These are phyloP conservation scores for Fusarium caatingaense DNA, from an alignment of 2,329 filamentous ascomycete genomes.

Conservation along the genomic window DNA sequence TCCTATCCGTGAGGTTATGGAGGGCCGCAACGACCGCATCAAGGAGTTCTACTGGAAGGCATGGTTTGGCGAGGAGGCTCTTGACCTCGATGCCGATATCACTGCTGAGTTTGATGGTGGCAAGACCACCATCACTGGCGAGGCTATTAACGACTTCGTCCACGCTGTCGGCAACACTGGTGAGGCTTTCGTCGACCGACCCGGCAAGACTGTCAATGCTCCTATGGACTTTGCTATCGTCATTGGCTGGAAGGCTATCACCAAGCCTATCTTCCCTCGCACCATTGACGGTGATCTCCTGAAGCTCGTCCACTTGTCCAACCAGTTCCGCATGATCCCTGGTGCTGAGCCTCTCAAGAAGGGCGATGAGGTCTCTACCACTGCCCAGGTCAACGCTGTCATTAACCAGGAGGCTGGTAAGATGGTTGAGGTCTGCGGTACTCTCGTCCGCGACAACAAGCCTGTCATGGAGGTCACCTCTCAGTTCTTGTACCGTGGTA, in stretches of 20 bases:
- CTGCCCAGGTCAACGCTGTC: slow-evolving; percentile 95
- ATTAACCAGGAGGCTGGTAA: slow-evolving; percentile 98
- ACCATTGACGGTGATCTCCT: slow-evolving; percentile 95
- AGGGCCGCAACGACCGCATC: slow-evolving; percentile 94
- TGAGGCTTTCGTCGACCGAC: slow-evolving; percentile 95
- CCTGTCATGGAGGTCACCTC: slow-evolving; percentile 98
- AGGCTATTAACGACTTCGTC: slow-evolving; percentile 98
- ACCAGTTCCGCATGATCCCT: slow-evolving; percentile 97
- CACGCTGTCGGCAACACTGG: slow-evolving; percentile 98
- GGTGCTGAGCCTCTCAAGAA: slow-evolving; percentile 96
- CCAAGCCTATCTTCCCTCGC: slow-evolving; percentile 97
- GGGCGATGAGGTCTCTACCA: slow-evolving; percentile 91
- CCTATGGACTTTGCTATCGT: slow-evolving; percentile 99
- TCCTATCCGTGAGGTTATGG: slow-evolving; percentile 97
- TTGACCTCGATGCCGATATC: slow-evolving; percentile 86
- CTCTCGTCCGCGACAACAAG: slow-evolving; percentile 84
- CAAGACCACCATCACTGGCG: slow-evolving; percentile 84
- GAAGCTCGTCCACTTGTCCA: slow-evolving; percentile 96
- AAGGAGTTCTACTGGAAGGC: slow-evolving; percentile 99
- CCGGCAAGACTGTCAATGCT: slow-evolving; percentile 91
- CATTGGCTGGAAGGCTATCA: slow-evolving; percentile 99
- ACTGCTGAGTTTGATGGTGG: slow-evolving; percentile 93
- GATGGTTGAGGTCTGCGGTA: slow-evolving; percentile 99
- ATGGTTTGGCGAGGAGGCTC: slow-evolving; percentile 90
- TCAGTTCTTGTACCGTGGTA: slow-evolving; percentile 95